A percentile compares a stretch with the other conserved stretches of the same genome.
These are phyloP conservation scores for Yamadazyma songkhlaensis DNA, from an alignment of 1,139 yeast genomes.

Conservation along the genomic window DNA sequence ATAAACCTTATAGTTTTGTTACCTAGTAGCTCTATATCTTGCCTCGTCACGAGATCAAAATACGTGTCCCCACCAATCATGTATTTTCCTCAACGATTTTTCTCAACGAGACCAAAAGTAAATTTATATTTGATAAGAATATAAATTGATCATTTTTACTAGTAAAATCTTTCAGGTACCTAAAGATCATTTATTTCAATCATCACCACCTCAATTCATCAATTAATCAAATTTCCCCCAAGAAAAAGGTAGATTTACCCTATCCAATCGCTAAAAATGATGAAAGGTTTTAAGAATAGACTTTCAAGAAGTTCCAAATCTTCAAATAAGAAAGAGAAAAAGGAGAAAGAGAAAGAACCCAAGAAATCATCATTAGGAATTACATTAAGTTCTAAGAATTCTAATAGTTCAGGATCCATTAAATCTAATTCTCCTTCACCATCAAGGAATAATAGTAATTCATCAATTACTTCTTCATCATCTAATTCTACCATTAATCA, in stretches of 20 bases:
- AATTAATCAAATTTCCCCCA: no score
- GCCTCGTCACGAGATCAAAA: neutral
- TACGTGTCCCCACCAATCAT: constrained; percentile 4
- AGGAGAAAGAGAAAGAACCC: constrained; percentile 18
- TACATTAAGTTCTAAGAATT: constrained; percentile 8
- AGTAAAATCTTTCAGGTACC: no score
- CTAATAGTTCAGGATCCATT: constrained; percentile 14
- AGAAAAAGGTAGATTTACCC: no score
- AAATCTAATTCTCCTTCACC: constrained; percentile 31
- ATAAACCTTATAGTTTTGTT: no score
- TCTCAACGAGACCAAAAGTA: constrained; percentile 3
- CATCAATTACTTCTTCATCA: constrained; percentile 24
- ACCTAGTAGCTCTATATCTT: no score
- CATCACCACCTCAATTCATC: no score
- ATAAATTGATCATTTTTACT: no score
- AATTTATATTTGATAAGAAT: no score
- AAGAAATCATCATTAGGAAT: constrained; percentile 13
- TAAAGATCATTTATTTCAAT: no score
- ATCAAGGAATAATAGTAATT: constrained; percentile 32
- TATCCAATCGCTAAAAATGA: constrained; percentile 30
- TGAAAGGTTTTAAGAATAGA: constrained; percentile 51
- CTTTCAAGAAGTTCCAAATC: constrained; percentile 43
- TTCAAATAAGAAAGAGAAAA: constrained; percentile 32
- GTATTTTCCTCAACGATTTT: constrained; percentile 5
- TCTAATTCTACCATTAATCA: constrained; percentile 12